Percentiles rank a stretch among this genome's conserved stretches.
phyloP scores from a whole-genome alignment of 768 basidiomycete species.

The Amanita polypyramis region DNA sequence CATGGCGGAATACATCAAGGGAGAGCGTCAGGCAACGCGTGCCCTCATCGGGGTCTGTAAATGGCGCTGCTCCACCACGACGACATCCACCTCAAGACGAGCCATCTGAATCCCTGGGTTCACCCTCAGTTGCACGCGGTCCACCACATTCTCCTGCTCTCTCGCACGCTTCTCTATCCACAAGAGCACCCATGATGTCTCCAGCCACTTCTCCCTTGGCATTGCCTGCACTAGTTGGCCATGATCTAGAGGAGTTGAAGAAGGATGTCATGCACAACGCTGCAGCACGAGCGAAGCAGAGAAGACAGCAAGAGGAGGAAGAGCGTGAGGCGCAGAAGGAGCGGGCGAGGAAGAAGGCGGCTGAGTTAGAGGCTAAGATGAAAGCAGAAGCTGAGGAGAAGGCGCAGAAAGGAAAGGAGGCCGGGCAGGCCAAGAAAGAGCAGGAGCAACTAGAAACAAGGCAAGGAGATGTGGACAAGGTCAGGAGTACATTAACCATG shows the following conservation, averaged over 20 bases:
- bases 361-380: slow-evolving; percentile 61
- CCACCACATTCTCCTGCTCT: slow-evolving; percentile 35
- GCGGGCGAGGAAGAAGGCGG: slow-evolving; percentile 71
- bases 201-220: slow-evolving; percentile 17
- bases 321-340: slow-evolving; percentile 74
- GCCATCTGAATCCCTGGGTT: slow-evolving; percentile 18
- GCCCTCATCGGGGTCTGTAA: slow-evolving; percentile 21
- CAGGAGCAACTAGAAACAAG: slow-evolving; percentile 7
- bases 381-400: slow-evolving; percentile 33
- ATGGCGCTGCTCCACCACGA: slow-evolving; percentile 19
- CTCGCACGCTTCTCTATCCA: slow-evolving; percentile 27
- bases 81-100: slow-evolving; percentile 21
- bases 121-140: slow-evolving; percentile 16
- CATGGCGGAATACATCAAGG: slow-evolving; percentile 21
- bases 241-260: slow-evolving; percentile 53
- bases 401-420: slow-evolving; percentile 13
- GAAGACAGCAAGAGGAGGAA: slow-evolving; percentile 76
- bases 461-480: slow-evolving; percentile 3
- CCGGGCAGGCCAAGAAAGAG: slow-evolving; percentile 16
- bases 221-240: slow-evolving; percentile 22
- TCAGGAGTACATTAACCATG: slow-evolving; percentile 8
- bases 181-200: slow-evolving; percentile 23
- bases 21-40: slow-evolving; percentile 45
- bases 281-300: slow-evolving; percentile 72
- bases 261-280: slow-evolving; percentile 77